phyloP scores from a whole-genome alignment of 2,329 filamentous ascomycete species.

The Fusarium sp. region DNA sequence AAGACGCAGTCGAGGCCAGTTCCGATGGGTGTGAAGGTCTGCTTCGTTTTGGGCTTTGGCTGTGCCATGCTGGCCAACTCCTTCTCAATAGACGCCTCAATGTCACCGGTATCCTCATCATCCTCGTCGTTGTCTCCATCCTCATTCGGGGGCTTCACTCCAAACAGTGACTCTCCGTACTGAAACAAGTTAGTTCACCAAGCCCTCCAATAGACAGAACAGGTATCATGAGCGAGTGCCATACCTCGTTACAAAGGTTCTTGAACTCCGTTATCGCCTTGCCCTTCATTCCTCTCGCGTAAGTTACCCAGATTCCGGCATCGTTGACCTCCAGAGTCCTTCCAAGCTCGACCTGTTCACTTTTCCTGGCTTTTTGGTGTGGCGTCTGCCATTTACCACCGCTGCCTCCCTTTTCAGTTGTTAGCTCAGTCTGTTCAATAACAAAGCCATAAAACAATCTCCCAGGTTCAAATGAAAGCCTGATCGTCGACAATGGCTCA shows the following conservation, averaged over 20 bases:
- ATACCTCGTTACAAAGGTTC: constrained; percentile 74
- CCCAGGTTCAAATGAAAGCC: background rate
- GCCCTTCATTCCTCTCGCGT: constrained; percentile 76
- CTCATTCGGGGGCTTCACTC: constrained; percentile 55
- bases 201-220: background rate
- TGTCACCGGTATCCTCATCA: constrained; percentile 66
- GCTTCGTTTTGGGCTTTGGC: constrained; percentile 55
- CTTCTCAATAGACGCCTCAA: constrained; percentile 77
- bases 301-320: constrained; percentile 82
- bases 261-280: constrained; percentile 76
- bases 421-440: constrained; percentile 23
- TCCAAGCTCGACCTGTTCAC: constrained; percentile 56
- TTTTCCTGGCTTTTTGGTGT: constrained; percentile 65
- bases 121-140: constrained; percentile 49
- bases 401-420: constrained; percentile 58
- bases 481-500: background rate
- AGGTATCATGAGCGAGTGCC: background rate
- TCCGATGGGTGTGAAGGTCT: constrained; percentile 64
- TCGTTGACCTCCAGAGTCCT: constrained; percentile 73
- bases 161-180: constrained; percentile 74
- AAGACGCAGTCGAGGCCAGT: constrained; percentile 71
- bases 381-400: constrained; percentile 71
- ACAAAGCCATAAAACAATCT: background rate
- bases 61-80: constrained; percentile 71
- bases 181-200: constrained; percentile 49